phyloP scores from a whole-genome alignment of 306 rosid genomes.

The Malus sieversii region DNA sequence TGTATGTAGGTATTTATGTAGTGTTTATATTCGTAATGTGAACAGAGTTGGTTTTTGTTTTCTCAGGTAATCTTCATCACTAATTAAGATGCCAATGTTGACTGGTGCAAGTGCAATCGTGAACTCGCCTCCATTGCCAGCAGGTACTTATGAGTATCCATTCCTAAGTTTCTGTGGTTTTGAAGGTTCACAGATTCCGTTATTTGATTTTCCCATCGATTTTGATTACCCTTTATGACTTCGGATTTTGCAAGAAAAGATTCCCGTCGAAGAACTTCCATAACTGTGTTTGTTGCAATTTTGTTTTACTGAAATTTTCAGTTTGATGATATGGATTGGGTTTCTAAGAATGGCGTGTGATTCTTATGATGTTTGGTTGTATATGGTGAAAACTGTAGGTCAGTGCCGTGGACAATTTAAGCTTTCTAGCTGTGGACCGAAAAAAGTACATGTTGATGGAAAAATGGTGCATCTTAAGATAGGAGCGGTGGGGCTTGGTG shows the following conservation, averaged over 20 bases:
- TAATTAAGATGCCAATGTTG: constrained; percentile 17
- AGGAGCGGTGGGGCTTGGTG: constrained; percentile 5
- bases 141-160: constrained; percentile 33
- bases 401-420: not conserved
- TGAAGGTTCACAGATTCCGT: not conserved
- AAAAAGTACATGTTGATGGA: constrained; percentile 15
- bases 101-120: constrained; percentile 33
- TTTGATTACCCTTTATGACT: not conserved
- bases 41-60: not conserved
- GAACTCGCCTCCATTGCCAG: constrained; percentile 23
- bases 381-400: constrained; percentile 6
- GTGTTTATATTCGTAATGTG: not conserved
- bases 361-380: not conserved
- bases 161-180: not conserved
- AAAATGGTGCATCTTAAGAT: constrained; percentile 20
- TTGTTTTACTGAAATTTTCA: not conserved
- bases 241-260: not conserved
- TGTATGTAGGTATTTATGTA: not conserved
- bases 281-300: not conserved
- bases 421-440: constrained; percentile 19
- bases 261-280: not conserved
- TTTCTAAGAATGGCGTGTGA: not conserved
- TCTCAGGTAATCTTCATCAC: constrained; percentile 5
- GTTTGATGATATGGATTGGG: not conserved
- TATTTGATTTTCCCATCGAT: not conserved